Percentiles rank a stretch among this genome's conserved stretches.
Evolutionary conservation across 108 stramenopile species (phyloP).

Genomic region (Nitzschia inconspicua): DNA sequence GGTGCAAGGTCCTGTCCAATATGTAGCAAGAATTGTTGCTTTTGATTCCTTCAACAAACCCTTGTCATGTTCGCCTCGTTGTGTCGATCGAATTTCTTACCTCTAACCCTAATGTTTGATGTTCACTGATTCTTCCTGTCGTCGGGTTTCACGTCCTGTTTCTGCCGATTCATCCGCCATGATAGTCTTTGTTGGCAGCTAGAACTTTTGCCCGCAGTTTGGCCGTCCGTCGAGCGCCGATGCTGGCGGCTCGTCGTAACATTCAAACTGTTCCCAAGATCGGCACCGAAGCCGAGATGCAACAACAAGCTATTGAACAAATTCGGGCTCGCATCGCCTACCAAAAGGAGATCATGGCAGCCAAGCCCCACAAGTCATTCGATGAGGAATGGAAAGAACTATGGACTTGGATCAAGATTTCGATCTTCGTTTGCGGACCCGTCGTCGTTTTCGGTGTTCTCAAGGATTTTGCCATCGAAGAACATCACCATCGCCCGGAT

Average conservation of each 20-base stretch:
- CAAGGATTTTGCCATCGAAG: slow-evolving; percentile 69
- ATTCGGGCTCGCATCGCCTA: slow-evolving; percentile 74
- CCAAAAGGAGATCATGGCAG: slow-evolving; percentile 70
- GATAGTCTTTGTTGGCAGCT: slow-evolving; percentile 28
- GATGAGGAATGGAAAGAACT: slow-evolving; percentile 74
- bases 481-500: slow-evolving; percentile 56
- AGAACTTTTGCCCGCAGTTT: slow-evolving; percentile 19
- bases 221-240: slow-evolving; percentile 19
- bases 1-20: too few relatives aligned
- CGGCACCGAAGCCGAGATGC: slow-evolving; percentile 68
- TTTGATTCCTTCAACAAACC: too few relatives aligned
- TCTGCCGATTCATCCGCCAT: too few relatives aligned
- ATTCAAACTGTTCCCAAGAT: slow-evolving; percentile 66
- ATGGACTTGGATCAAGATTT: slow-evolving; percentile 86
- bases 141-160: too few relatives aligned
- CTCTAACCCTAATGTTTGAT: too few relatives aligned
- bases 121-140: too few relatives aligned
- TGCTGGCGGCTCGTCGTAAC: slow-evolving; percentile 44
- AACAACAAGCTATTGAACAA: slow-evolving; percentile 71
- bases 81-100: too few relatives aligned
- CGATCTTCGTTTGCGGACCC: slow-evolving; percentile 61
- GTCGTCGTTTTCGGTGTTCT: slow-evolving; percentile 47
- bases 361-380: slow-evolving; percentile 42
- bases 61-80: too few relatives aligned
- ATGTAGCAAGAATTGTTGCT: too few relatives aligned